phyloP scores from a whole-genome alignment of 805 yeast genomes.

The Isabelozyma rhagii region DNA sequence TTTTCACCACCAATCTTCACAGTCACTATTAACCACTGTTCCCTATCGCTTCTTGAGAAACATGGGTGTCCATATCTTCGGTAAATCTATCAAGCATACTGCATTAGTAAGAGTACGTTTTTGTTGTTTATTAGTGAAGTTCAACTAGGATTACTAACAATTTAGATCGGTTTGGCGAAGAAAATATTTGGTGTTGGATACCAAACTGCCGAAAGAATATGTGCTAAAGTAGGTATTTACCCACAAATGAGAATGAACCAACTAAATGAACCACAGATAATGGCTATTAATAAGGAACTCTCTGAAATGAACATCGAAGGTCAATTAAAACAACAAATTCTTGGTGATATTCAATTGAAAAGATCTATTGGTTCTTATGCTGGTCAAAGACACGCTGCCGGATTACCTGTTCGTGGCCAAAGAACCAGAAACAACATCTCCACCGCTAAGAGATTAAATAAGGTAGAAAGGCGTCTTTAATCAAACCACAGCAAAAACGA shows the following conservation, averaged over 20 bases:
- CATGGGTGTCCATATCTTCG: slow-evolving; percentile 45
- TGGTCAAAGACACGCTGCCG: slow-evolving; percentile 86
- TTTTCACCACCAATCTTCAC: background rate
- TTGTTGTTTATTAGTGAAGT: background rate
- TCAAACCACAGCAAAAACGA: too few species aligned
- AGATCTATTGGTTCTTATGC: slow-evolving; percentile 78
- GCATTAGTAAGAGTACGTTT: slow-evolving; percentile 32
- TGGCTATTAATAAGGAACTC: slow-evolving; percentile 84
- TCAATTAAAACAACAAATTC: slow-evolving; percentile 66
- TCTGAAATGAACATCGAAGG: slow-evolving; percentile 82
- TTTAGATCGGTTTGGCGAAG: slow-evolving; percentile 62
- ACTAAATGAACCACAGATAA: slow-evolving; percentile 79
- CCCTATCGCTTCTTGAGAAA: background rate
- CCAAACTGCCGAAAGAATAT: slow-evolving; percentile 65
- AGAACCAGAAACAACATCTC: slow-evolving; percentile 85
- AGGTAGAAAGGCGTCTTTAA: slow-evolving; percentile 52
- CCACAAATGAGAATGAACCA: slow-evolving; percentile 95
- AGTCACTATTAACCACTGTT: background rate
- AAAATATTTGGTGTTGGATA: slow-evolving; percentile 87
- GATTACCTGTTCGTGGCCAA: slow-evolving; percentile 72
- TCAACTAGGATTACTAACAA: background rate
- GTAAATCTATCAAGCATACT: slow-evolving; percentile 42
- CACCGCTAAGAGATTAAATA: slow-evolving; percentile 85
- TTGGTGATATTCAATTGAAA: slow-evolving; percentile 76
- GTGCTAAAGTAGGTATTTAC: slow-evolving; percentile 86